Evolutionary conservation across 257 asterid species (phyloP).

Genomic region (Plantago elongata): DNA sequence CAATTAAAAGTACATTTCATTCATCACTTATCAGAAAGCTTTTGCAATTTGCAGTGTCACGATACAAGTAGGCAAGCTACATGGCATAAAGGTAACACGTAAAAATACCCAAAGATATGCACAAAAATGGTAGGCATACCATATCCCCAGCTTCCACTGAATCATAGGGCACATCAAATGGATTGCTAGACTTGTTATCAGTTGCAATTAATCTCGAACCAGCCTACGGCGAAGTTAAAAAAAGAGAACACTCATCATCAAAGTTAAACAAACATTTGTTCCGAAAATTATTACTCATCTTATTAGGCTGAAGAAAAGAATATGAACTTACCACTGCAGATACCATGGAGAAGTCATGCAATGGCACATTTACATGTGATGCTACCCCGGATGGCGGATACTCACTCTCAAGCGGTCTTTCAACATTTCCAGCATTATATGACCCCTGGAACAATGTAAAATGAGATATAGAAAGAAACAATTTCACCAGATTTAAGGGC

Average conservation of each 20-base stretch:
- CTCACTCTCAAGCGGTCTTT: conserved; percentile 28
- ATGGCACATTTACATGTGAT: conserved; percentile 29
- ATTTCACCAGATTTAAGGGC: conserved; percentile 15
- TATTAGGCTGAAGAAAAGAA: conserved; percentile 21
- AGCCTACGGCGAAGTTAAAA: conserved; percentile 39
- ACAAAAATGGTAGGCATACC: conserved; percentile 35
- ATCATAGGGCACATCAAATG: conserved; percentile 78
- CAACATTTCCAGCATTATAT: conserved; percentile 26
- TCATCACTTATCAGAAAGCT: no score
- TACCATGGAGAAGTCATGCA: conserved; percentile 31
- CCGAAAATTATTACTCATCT: conserved; percentile 2
- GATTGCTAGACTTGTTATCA: conserved; percentile 53
- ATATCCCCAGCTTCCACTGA: conserved; percentile 42
- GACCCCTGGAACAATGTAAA: conserved; percentile 35
- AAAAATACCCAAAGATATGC: not conserved
- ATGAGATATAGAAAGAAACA: conserved; percentile 23
- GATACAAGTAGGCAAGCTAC: no score
- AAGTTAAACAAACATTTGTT: conserved; percentile 8
- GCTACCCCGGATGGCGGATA: conserved; percentile 31
- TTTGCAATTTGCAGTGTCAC: no score
- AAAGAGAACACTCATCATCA: conserved; percentile 15
- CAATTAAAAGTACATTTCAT: no score
- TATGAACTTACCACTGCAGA: conserved; percentile 36
- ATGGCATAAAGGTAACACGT: no score
- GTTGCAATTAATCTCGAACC: conserved; percentile 36